Evolutionary conservation across 2,329 filamentous ascomycete species (phyloP).

Genomic region (Aspergillus carbonarius): DNA sequence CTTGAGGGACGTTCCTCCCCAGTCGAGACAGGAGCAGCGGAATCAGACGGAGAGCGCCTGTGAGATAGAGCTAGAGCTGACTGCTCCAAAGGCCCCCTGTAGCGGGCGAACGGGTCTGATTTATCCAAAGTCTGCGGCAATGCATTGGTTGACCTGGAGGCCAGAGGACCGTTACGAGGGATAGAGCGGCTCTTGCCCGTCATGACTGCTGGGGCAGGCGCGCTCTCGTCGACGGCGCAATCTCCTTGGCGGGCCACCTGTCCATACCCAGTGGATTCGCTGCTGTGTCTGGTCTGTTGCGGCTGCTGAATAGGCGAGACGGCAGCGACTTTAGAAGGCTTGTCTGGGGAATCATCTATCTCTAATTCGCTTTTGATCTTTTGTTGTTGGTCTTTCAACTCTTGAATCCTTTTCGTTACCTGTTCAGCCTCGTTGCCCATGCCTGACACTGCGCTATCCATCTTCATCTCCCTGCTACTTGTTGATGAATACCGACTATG

Average conservation of each 20-base stretch:
- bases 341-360: conserved; percentile 36
- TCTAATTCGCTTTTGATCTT: conserved; percentile 52
- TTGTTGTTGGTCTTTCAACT: conserved; percentile 58
- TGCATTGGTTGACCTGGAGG: conserved; percentile 29
- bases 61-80: conserved; percentile 30
- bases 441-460: conserved; percentile 40
- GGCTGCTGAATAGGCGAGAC: conserved; percentile 18
- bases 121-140: conserved; percentile 31
- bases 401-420: conserved; percentile 57
- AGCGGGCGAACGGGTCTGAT: conserved; percentile 29
- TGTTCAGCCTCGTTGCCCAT: conserved; percentile 51
- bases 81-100: conserved; percentile 31
- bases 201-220: conserved; percentile 67
- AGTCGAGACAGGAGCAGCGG: conserved; percentile 44
- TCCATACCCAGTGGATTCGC: conserved; percentile 8
- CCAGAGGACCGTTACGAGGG: conserved; percentile 26
- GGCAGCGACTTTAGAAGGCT: conserved; percentile 16
- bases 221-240: conserved; percentile 56
- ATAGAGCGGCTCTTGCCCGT: conserved; percentile 53
- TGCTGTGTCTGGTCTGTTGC: conserved; percentile 3
- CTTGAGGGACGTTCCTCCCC: conserved; percentile 73
- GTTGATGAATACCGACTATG: conserved; percentile 42
- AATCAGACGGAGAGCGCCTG: conserved; percentile 41
- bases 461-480: conserved; percentile 41
- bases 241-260: conserved; percentile 12